Base-by-base conservation (phyloP, 176 grass and related monocot species). In the Zizania latifolia region DNA sequence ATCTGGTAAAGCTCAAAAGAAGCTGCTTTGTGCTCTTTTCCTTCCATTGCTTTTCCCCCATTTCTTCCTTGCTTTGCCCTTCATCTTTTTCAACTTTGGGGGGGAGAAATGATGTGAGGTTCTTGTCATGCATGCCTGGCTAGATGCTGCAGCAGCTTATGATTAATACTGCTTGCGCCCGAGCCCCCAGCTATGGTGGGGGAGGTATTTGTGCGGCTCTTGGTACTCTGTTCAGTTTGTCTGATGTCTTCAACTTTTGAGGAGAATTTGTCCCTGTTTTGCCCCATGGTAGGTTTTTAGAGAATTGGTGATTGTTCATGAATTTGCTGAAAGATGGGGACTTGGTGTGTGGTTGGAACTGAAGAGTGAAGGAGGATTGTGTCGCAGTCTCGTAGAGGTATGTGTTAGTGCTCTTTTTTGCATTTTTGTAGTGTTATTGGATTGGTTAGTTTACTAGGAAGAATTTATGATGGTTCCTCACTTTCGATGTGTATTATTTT, bases 1-100 rank as follows among this genome's bases (percentile, higher is more conserved):
- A 43, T 83, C 79, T 76, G 86, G 86, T 96, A 88, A 87, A 89
- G 81, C 66, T 81, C 67, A 24, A 88, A 88, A 78, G 77, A 72
- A 68, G 48, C 85, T 76, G 77, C 79, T 67, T 67, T 84, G 65
- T 37, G 55, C 61, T 38, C 80, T 79, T 71, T 82, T 43, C 64
- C 79, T 81, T 73, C 68, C 59, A 21, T 65, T 26, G 43, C 16
- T 70, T 78, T 58, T 35, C 10, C 73, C 50, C 79, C 64, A 39
- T 17, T 27, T 75, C 60, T 71, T 29, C 68, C n/a, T 77, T 34
- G 15, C 67, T 21, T 26, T 59, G 55, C 39, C 38, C 36, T 41
- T 23, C 50, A 13, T 44, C 62, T 37, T 62, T 76, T 73, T 78
- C 71, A 43, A 56, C 63, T 82, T 79, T 88, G 61, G 50, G 59